Evolutionary conservation across 2,329 filamentous ascomycete genomes (phyloP).

Genomic region (Aphanocladium album): DNA sequence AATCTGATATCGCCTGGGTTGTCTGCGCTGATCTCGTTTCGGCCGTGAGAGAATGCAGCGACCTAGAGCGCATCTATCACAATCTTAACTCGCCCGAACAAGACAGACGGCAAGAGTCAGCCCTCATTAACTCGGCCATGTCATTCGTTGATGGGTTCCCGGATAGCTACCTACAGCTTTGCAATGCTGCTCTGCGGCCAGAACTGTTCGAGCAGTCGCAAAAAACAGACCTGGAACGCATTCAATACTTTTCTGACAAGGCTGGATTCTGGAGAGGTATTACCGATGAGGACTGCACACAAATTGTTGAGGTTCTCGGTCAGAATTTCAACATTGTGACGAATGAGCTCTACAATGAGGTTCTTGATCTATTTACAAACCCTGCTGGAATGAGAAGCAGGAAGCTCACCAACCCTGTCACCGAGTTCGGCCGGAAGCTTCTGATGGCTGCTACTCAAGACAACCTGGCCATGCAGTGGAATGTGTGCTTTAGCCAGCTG

Average conservation of each 20-base stretch:
- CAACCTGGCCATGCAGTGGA: conserved; percentile 65
- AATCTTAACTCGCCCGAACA: conserved; percentile 56
- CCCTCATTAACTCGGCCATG: conserved; percentile 64
- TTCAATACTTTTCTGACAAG: conserved; percentile 73
- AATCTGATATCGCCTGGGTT: conserved; percentile 72
- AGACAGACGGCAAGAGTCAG: conserved; percentile 49
- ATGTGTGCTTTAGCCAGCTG: conserved; percentile 74
- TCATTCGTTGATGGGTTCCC: conserved; percentile 67
- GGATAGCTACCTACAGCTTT: conserved; percentile 62
- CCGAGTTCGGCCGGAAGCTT: conserved; percentile 70
- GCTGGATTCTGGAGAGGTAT: conserved; percentile 75
- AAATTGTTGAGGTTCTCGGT: conserved; percentile 65
- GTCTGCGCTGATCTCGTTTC: conserved; percentile 78
- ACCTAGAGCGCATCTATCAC: conserved; percentile 68
- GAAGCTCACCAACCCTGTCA: conserved; percentile 51
- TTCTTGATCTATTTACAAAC: conserved; percentile 42
- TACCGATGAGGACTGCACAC: conserved; percentile 72
- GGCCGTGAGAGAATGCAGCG: conserved; percentile 72
- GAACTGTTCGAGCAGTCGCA: conserved; percentile 72
- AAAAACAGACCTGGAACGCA: conserved; percentile 64
- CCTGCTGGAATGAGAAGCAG: conserved; percentile 41
- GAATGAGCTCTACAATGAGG: conserved; percentile 47
- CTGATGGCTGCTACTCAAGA: conserved; percentile 76
- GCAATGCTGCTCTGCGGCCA: conserved; percentile 60
- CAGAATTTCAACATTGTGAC: conserved; percentile 57